A percentile compares a stretch with the other conserved stretches of the same genome.
Conservation (phyloP, 352 stramenopile species). For the Phytopythium oedochilum region DNA sequence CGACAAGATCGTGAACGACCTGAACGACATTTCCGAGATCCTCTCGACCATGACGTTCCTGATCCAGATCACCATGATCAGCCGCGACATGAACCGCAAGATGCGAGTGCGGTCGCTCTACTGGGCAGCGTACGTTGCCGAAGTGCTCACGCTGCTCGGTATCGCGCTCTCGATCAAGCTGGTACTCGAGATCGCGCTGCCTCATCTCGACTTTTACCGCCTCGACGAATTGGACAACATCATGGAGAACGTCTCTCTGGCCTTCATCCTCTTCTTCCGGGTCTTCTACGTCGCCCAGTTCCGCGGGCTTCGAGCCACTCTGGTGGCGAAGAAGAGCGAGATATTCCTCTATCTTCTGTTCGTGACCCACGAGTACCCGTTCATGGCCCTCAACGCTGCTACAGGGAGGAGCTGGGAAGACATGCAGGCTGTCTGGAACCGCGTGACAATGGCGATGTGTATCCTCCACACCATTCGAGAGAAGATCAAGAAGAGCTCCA, state of each 20-base stretch:
- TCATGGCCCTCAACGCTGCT: conserved; percentile 11
- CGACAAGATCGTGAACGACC: conserved; percentile 10
- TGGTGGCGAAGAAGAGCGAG: conserved; percentile 12
- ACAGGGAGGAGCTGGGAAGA: conserved; percentile 36
- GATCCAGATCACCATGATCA: conserved; percentile 32
- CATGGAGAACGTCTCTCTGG: conserved; percentile 21
- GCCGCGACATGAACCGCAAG: conserved; percentile 22
- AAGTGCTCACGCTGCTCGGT: conserved; percentile 12
- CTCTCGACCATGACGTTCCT: conserved; percentile 31
- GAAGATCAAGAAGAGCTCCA: conserved; percentile 7
- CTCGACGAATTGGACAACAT: conserved; percentile 14
- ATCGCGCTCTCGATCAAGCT: conserved; percentile 7
- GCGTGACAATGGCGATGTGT: conserved; percentile 26
- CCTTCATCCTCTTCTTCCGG: conserved; percentile 36
- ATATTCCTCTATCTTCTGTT: conserved; percentile 24
- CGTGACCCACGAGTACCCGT: conserved; percentile 34
- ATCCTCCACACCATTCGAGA: conserved; percentile 20
- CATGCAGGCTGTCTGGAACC: conserved; percentile 31
- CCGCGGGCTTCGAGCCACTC: conserved; percentile 7
- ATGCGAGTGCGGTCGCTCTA: conserved; percentile 17
- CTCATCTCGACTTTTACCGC: neutral
- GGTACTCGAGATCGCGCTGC: conserved; percentile 4
- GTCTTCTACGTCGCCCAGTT: conserved; percentile 31
- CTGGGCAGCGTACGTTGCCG: neutral
- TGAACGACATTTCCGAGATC: conserved; percentile 32